Evolutionary conservation across 2,329 filamentous ascomycete genomes (phyloP).

Genomic region (Raffaelea ambrosiae): DNA sequence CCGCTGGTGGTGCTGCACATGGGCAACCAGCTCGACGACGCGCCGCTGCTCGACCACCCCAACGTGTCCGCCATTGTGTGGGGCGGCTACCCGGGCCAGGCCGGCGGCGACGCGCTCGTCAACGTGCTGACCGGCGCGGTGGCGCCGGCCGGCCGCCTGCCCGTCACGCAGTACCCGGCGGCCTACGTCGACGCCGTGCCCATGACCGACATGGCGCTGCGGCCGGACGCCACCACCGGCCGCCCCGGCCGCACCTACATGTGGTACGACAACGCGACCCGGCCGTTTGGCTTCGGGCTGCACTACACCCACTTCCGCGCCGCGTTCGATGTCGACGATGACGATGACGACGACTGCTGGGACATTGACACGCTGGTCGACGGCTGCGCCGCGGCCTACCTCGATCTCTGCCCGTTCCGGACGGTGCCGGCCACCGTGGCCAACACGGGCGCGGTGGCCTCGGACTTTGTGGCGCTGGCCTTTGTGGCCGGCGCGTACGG

Average conservation of each 20-base stretch:
- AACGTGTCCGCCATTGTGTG: constrained; percentile 45
- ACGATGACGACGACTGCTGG: background rate
- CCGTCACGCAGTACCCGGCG: constrained; percentile 47
- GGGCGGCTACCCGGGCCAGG: constrained; percentile 52
- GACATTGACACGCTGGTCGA: background rate
- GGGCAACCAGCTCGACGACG: constrained; percentile 42
- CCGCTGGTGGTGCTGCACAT: constrained; percentile 38
- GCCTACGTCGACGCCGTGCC: constrained; percentile 39
- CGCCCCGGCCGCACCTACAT: constrained; percentile 52
- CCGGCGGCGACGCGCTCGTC: constrained; percentile 46
- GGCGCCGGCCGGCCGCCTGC: constrained; percentile 44
- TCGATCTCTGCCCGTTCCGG: constrained; percentile 10
- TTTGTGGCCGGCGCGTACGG: constrained; percentile 38
- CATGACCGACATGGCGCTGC: constrained; percentile 48
- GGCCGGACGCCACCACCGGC: constrained; percentile 19
- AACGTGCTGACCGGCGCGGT: constrained; percentile 42
- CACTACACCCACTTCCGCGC: constrained; percentile 48
- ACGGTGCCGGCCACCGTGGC: constrained; percentile 24
- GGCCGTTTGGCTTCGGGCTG: constrained; percentile 46
- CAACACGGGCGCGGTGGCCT: constrained; percentile 36
- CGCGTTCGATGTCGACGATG: background rate
- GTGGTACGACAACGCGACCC: constrained; percentile 43
- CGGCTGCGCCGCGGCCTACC: background rate
- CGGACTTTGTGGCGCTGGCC: constrained; percentile 43
- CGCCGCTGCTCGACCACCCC: constrained; percentile 34